A percentile compares a stretch with the other conserved stretches of the same genome.
These are phyloP conservation scores for Eimeria tenella DNA, from an alignment of 169 alveolate species.

Conservation along the genomic window DNA sequence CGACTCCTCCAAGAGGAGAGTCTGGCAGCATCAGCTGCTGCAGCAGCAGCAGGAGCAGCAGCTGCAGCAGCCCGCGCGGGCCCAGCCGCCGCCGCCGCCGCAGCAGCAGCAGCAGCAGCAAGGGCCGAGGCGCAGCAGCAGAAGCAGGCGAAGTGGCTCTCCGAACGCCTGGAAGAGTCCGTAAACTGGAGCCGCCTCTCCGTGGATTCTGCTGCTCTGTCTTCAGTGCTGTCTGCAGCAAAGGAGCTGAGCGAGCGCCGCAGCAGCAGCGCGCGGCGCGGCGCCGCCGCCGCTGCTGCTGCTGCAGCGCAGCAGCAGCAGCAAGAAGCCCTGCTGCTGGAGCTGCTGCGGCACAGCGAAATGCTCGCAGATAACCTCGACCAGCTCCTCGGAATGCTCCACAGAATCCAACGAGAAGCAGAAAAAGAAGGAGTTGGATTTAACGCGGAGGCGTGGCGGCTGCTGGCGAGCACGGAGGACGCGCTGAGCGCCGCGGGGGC, in stretches of 20 bases:
- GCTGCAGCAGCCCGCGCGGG: conserved; percentile 5
- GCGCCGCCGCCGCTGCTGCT: background rate
- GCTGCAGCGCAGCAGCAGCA: background rate
- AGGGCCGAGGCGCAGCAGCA: no score
- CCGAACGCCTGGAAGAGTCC: background rate
- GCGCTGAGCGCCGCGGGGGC: background rate
- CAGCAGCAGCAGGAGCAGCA: background rate
- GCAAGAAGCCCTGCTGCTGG: background rate
- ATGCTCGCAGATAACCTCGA: conserved; percentile 21
- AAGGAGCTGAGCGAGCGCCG: background rate
- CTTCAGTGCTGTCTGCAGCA: background rate
- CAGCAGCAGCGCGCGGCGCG: background rate
- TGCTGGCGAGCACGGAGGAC: background rate
- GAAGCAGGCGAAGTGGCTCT: background rate
- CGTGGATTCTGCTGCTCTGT: background rate
- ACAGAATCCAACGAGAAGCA: background rate
- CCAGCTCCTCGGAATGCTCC: conserved; percentile 1
- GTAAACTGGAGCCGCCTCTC: background rate
- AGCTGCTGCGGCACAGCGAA: conserved; percentile 8
- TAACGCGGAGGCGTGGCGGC: background rate
- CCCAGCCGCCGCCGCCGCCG: background rate
- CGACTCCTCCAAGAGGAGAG: background rate
- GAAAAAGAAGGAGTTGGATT: background rate
- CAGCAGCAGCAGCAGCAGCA: background rate
- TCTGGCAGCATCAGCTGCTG: background rate